phyloP scores from a whole-genome alignment of 129 eudicot genomes.

The Rutidosis leptorrhynchoides region DNA sequence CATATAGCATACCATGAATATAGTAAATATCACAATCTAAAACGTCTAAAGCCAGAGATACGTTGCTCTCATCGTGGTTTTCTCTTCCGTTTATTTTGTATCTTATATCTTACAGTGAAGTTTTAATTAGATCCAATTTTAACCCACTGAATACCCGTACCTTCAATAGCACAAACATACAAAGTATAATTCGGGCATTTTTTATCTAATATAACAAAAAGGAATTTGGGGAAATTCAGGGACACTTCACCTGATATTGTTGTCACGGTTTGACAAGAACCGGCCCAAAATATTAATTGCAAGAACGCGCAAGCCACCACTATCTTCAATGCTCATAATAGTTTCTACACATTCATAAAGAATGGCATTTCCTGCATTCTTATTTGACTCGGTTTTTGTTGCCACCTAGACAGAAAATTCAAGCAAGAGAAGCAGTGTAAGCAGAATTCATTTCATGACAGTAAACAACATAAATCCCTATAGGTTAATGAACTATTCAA shows the following conservation, averaged over 20 bases:
- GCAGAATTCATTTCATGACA: conserved; percentile 15
- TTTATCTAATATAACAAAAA: conserved; percentile 15
- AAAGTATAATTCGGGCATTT: background rate
- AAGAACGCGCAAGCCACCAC: conserved; percentile 95
- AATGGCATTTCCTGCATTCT: conserved; percentile 96
- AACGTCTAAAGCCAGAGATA: background rate
- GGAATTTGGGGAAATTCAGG: background rate
- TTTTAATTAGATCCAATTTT: background rate
- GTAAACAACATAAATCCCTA: background rate
- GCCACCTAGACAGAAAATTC: conserved; percentile 64
- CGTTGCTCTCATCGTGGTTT: background rate
- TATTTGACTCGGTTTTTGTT: conserved; percentile 95
- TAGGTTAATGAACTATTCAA: background rate
- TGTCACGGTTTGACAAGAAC: conserved; percentile 97
- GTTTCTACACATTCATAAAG: conserved; percentile 97
- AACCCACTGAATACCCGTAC: background rate
- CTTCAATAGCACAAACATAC: conserved; percentile 12
- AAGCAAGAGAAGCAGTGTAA: conserved; percentile 30
- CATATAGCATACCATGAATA: background rate
- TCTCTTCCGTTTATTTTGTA: background rate
- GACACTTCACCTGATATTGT: conserved; percentile 77
- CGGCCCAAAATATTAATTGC: conserved; percentile 97
- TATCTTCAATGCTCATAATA: conserved; percentile 92
- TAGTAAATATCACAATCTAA: background rate
- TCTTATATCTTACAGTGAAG: background rate